phyloP scores from a whole-genome alignment of 768 basidiomycete genomes.

The Crucibulum laeve region DNA sequence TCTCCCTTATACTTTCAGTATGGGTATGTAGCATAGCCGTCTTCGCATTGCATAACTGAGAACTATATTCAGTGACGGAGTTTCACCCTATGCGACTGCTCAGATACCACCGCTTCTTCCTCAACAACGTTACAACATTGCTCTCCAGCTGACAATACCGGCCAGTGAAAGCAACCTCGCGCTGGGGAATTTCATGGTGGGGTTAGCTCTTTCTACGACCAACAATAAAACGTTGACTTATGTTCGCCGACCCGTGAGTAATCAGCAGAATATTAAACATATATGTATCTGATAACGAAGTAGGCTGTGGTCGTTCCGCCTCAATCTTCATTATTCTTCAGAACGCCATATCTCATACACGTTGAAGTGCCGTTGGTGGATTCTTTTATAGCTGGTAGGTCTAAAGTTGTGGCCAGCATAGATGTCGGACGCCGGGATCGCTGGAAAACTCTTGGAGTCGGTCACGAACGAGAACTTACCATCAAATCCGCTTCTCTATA shows the following conservation, averaged over 20 bases:
- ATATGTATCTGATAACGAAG: constrained; percentile 2
- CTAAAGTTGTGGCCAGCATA: constrained; percentile 52
- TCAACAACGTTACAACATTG: constrained; percentile 73
- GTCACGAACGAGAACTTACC: constrained; percentile 70
- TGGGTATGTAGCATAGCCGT: constrained; percentile 45
- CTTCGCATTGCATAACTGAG: constrained; percentile 1
- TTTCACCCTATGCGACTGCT: constrained; percentile 57
- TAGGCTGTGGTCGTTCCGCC: constrained; percentile 60
- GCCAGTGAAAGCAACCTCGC: constrained; percentile 61
- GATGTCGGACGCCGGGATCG: constrained; percentile 70
- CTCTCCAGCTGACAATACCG: constrained; percentile 62
- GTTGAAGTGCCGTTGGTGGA: constrained; percentile 56
- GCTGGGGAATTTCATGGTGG: constrained; percentile 85
- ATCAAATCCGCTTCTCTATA: constrained; percentile 57
- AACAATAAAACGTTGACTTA: constrained; percentile 60
- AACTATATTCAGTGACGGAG: constrained; percentile 47
- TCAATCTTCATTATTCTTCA: constrained; percentile 32
- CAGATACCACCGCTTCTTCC: constrained; percentile 46
- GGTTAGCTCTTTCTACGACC: constrained; percentile 51
- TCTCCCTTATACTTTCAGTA: constrained; percentile 71
- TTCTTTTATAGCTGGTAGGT: constrained; percentile 44
- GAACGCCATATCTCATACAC: constrained; percentile 34
- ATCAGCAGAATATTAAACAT: too few species aligned
- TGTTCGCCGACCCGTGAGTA: constrained; percentile 63
- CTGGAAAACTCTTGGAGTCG: constrained; percentile 67